phyloP scores from a whole-genome alignment of 345 rosid genomes.

The Eucalyptus shirleyi region DNA sequence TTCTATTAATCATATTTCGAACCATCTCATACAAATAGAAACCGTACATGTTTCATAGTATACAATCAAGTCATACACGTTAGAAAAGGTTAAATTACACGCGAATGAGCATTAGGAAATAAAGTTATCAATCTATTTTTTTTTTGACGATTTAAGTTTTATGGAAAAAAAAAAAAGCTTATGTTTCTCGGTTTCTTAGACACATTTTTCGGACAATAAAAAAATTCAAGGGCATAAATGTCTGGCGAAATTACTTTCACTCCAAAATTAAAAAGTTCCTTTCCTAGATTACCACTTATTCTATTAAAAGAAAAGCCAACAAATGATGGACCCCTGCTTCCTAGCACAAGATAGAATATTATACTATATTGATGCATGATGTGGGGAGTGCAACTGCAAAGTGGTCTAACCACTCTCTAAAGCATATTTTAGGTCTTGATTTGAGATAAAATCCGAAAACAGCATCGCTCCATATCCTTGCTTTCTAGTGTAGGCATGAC shows the following conservation, averaged over 20 bases:
- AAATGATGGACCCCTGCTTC: background rate
- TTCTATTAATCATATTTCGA: background rate
- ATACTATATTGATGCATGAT: background rate
- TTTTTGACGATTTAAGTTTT: background rate
- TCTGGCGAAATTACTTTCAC: background rate
- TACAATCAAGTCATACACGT: background rate
- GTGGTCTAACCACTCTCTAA: background rate
- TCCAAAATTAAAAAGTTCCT: background rate
- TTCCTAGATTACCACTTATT: background rate
- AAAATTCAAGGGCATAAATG: background rate
- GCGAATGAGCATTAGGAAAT: background rate
- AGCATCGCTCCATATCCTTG: background rate
- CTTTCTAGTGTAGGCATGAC: background rate
- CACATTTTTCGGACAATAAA: background rate
- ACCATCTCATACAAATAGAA: background rate
- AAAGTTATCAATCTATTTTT: accelerated
- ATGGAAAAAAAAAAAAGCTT: background rate
- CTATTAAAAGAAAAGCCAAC: background rate
- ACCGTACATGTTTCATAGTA: background rate
- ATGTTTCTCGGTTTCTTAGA: background rate
- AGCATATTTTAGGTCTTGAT: background rate
- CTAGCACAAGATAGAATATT: background rate
- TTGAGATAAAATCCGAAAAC: background rate
- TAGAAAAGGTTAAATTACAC: background rate
- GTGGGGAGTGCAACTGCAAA: background rate